Base-by-base conservation (phyloP, 2,329 filamentous ascomycete genomes). In the Trichoderma lentiforme region DNA sequence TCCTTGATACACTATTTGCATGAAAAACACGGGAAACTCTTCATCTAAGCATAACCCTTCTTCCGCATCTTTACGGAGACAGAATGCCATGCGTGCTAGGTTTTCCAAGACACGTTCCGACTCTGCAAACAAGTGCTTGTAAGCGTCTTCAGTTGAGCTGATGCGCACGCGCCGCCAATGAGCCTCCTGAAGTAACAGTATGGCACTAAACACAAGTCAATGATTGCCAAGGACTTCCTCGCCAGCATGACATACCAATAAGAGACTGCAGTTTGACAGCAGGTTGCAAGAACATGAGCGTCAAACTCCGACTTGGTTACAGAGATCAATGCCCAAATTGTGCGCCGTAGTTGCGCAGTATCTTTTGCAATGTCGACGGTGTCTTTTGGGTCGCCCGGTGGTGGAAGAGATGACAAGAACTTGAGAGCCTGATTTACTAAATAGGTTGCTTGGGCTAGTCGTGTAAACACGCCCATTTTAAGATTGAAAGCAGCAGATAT, bases 401-500 rank as follows among this genome's bases (percentile, higher is more conserved):
- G 24, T 15, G 47, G 47, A 57, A 67, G 28, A 14, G 64, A 28
- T 7, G 64, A 67, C 15, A 67, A 15, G 28, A 67, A 32, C 7
- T 39, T 56, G 30, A 67, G 64, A 21, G 47, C 28, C 11, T 67
- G 47, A 14, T 67, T 67, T 21, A 56, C 64, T 32, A 67, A 21
- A 26, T 67, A 67, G 9, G 64, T 67, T 11, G 64, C 30, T 21
- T 67, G 47, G n/a, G 64, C 64, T 57, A 67, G 21, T 14, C 63
- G 18, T 51, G 47, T 24, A 14, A 67, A 67, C 3, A 56, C 30
- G 9, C 64, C 47, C 64, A 67, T 56, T 28, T 36, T 67, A 26
- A 57, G 43, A 67, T 34, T 39, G n/a, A 67, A 67, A 2, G 64
- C 64, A 12, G 64, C 64, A 39, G 64, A 67, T 28, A 67, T 57